These are phyloP conservation scores for Juncus inflexus DNA, from an alignment of 176 grass and related monocot genomes.

Conservation along the genomic window DNA sequence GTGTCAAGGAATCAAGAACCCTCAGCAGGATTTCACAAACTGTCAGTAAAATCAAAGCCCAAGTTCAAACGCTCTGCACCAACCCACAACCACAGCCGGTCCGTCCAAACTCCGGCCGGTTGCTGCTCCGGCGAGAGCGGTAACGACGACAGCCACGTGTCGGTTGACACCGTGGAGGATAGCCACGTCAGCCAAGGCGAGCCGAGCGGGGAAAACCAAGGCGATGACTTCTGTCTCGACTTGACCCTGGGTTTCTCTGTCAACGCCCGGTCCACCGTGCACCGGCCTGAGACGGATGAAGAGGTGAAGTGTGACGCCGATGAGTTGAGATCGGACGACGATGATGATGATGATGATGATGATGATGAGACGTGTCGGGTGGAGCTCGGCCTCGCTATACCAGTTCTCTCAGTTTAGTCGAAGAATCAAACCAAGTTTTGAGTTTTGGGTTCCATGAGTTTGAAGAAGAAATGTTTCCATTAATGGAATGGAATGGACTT, in stretches of 20 bases:
- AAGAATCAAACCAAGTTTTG: no score
- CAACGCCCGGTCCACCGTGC: background rate
- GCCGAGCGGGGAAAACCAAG: slow-evolving; percentile 10
- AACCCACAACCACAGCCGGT: slow-evolving; percentile 2
- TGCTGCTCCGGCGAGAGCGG: slow-evolving; percentile 7
- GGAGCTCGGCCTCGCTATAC: slow-evolving; percentile 24
- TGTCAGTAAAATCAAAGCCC: slow-evolving; percentile 26
- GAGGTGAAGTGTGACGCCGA: slow-evolving; percentile 8
- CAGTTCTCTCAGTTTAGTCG: slow-evolving; percentile 15
- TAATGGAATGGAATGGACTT: no score
- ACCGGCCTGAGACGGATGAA: background rate
- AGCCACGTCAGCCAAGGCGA: slow-evolving; percentile 57
- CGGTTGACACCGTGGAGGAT: slow-evolving; percentile 38
- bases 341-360: background rate
- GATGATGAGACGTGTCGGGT: background rate
- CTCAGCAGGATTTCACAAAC: slow-evolving; percentile 21
- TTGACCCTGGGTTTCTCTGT: slow-evolving; percentile 47
- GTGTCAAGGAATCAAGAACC: slow-evolving; percentile 17
- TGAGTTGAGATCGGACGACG: slow-evolving; percentile 1
- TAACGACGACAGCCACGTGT: slow-evolving; percentile 31
- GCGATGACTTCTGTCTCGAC: slow-evolving; percentile 30
- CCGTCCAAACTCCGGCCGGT: slow-evolving; percentile 18
- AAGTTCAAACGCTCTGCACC: slow-evolving; percentile 37
- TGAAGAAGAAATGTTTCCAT: no score
- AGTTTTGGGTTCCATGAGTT: no score